Evolutionary conservation across 129 eudicot genomes (phyloP).

Genomic region (Artemisia argyi): DNA sequence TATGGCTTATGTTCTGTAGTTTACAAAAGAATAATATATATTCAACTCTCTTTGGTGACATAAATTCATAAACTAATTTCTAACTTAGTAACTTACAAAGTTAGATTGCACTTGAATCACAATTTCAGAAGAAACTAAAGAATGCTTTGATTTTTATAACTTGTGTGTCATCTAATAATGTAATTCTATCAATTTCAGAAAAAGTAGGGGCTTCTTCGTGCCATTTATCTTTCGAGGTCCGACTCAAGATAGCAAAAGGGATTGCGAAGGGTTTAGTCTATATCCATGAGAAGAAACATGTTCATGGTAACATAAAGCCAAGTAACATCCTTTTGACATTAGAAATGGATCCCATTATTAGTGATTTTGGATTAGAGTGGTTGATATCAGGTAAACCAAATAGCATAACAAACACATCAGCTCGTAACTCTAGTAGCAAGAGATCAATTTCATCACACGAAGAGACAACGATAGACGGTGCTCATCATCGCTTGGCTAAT

Average conservation of each 20-base stretch:
- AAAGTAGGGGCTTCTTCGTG: constrained; percentile 56
- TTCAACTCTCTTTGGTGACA: too few relatives aligned
- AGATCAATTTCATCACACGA: constrained; percentile 39
- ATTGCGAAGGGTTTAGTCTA: constrained; percentile 73
- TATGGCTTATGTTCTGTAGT: too few relatives aligned
- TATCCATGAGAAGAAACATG: constrained; percentile 82
- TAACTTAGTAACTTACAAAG: too few relatives aligned
- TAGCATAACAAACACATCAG: constrained; percentile 32
- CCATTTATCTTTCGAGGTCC: constrained; percentile 50
- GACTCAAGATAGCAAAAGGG: constrained; percentile 86
- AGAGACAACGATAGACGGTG: constrained; percentile 15
- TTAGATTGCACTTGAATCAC: too few relatives aligned
- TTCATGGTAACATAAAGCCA: constrained; percentile 88
- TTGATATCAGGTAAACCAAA: constrained; percentile 49
- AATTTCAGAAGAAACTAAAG: background rate
- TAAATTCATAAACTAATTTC: too few relatives aligned
- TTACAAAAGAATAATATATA: too few relatives aligned
- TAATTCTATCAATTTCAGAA: constrained; percentile 41
- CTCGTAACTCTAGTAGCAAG: constrained; percentile 53
- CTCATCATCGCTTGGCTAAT: constrained; percentile 33
- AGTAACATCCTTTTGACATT: constrained; percentile 78
- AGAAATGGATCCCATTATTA: constrained; percentile 76
- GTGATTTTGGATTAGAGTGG: constrained; percentile 79
- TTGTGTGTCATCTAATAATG: background rate
- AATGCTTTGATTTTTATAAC: background rate